Conservation (phyloP, 1,284 basidiomycete genomes). For the Leccinum cinnamomeum region DNA sequence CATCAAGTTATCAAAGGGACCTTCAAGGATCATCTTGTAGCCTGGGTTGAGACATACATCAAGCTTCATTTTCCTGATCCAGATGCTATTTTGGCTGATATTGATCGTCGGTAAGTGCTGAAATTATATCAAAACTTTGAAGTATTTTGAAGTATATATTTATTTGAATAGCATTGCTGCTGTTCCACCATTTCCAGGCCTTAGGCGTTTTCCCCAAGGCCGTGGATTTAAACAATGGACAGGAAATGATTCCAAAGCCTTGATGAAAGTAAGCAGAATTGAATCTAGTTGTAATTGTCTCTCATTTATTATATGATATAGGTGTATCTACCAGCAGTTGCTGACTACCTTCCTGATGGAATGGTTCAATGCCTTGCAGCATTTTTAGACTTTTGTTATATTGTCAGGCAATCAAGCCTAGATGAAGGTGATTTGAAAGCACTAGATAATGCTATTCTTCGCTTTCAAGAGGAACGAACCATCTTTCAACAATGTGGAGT, state of each 20-base stretch:
- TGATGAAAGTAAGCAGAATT: not conserved
- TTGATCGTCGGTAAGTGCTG: not conserved
- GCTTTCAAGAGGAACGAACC: too few species aligned
- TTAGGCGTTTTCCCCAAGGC: too few species aligned
- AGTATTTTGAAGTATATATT: not conserved
- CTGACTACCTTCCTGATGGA: not conserved
- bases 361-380: slow-evolving; percentile 3
- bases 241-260: not conserved
- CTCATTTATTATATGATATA: not conserved
- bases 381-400: slow-evolving; percentile 5
- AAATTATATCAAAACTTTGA: not conserved
- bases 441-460: not conserved
- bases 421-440: not conserved
- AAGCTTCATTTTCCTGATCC: not conserved
- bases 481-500: too few species aligned
- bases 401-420: not conserved
- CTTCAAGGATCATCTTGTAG: too few species aligned
- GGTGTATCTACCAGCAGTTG: not conserved
- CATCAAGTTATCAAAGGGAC: too few species aligned
- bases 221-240: not conserved
- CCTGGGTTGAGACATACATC: not conserved
- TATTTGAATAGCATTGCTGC: not conserved
- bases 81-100: not conserved
- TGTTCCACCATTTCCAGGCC: not conserved
- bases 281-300: not conserved